Evolutionary conservation across 805 yeast species (phyloP).

Genomic region (Ogataea trehalophila): DNA sequence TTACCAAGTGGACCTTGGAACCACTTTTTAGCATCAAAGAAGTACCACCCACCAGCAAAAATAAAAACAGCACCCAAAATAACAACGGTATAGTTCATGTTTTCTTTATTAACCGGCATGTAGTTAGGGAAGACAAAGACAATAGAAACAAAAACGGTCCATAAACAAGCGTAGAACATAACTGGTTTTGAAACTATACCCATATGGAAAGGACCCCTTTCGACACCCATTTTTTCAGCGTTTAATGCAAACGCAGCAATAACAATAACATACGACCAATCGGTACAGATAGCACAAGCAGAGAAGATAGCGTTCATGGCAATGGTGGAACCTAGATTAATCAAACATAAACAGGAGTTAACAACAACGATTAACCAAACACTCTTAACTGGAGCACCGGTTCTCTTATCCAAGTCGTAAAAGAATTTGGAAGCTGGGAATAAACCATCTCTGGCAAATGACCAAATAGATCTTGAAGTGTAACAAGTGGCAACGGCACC

Average conservation of each 20-base stretch:
- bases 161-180: conserved; percentile 37
- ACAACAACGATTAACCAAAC: conserved; percentile 39
- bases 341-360: conserved; percentile 40
- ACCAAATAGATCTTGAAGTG: conserved; percentile 49
- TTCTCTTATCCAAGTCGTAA: conserved; percentile 35
- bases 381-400: conserved; percentile 41
- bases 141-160: conserved; percentile 44
- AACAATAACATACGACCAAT: conserved; percentile 46
- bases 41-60: conserved; percentile 39
- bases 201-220: conserved; percentile 45
- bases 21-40: conserved; percentile 48
- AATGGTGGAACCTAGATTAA: conserved; percentile 36
- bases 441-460: conserved; percentile 53
- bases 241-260: conserved; percentile 39
- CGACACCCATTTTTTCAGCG: conserved; percentile 40
- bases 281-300: conserved; percentile 47
- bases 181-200: conserved; percentile 38
- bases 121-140: conserved; percentile 50
- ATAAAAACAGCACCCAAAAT: conserved; percentile 39
- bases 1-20: conserved; percentile 51
- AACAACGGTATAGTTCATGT: conserved; percentile 54
- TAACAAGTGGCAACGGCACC: conserved; percentile 48
- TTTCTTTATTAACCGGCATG: conserved; percentile 36
- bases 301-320: conserved; percentile 54
- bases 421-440: conserved; percentile 42